Evolutionary conservation across 257 asterid genomes (phyloP), one percentile per base, ranked within the genome.

Genomic region (Oldenlandia corymbosa): DNA sequence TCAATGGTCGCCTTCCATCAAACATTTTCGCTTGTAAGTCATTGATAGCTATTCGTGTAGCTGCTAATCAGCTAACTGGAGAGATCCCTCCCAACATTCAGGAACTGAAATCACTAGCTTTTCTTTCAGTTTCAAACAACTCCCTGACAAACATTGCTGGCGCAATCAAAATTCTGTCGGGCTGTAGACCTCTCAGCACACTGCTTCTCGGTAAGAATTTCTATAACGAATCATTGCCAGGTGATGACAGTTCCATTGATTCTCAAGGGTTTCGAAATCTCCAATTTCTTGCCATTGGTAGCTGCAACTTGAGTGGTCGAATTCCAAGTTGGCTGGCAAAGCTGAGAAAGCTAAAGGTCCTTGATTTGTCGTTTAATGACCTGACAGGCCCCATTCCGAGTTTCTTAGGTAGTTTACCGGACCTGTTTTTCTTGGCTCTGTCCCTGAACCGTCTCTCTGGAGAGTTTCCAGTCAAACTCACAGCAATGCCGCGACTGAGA

Each of bases 401-500:
- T 58, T 85, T 95, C 95, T 70, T 92, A n/a, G 90, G 90, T 69
- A 55, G 10, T 41, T 81, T 87, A 34, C 79, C 85, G 5, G 71
- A 87, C 71, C 91, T 92, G 53, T 89, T 85, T 83, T 87, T 89
- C 83, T 72, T 92, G 37, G 97, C 89, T 62, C 76, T 92, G 77
- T 85, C 96, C 12, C 78, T 78, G 60, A 89, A 92, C 50, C 60
- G 58, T 37, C 87, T 89, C 0, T 59, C 84, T 5, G 97, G 96
- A 62, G 45, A 41, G 75, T 89, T 89, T 75, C 97, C 99, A 0
- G 37, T 73, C 60, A 88, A 82, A 39, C 81, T 92, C 21, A 65
- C 78, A 39, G 60, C 69, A 69, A 66, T 89, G 71, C 70, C 58
- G 62, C 76, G 95, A 52, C 75, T 92, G 13, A 76, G 88, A 23